These are phyloP conservation scores for Scleroderma citrinum DNA, from an alignment of 768 basidiomycete species.

Conservation along the genomic window DNA sequence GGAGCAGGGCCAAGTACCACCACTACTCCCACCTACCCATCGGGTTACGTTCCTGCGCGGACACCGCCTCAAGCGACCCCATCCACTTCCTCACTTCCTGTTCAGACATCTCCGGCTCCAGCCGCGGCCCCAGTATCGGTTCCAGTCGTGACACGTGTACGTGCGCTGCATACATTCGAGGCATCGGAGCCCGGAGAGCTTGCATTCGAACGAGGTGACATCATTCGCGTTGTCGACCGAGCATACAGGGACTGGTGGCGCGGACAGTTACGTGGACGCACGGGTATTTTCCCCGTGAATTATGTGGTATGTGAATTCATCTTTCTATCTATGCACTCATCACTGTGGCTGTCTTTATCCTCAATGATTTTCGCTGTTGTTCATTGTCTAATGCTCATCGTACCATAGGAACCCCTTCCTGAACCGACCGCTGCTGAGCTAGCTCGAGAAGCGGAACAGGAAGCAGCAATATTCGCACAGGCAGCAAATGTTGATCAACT, in stretches of 20 bases:
- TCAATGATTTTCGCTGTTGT: not conserved
- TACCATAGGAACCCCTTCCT: slow-evolving; percentile 68
- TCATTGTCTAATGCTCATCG: not conserved
- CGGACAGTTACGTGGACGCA: slow-evolving; percentile 83
- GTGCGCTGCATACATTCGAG: slow-evolving; percentile 84
- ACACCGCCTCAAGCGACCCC: slow-evolving; percentile 35
- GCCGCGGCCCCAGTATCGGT: slow-evolving; percentile 9
- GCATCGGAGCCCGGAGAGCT: slow-evolving; percentile 87
- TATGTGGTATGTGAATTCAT: slow-evolving; percentile 65
- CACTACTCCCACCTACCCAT: slow-evolving; percentile 36
- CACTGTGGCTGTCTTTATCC: too few relatives aligned
- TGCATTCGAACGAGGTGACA: slow-evolving; percentile 85
- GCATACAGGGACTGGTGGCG: slow-evolving; percentile 98
- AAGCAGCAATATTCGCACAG: slow-evolving; percentile 83
- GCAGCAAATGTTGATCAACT: slow-evolving; percentile 81
- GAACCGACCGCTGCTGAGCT: slow-evolving; percentile 76
- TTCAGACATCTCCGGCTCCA: slow-evolving; percentile 13
- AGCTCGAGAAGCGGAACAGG: slow-evolving; percentile 77
- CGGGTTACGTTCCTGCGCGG: slow-evolving; percentile 55
- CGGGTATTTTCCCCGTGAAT: slow-evolving; percentile 95
- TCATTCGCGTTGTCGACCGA: slow-evolving; percentile 92
- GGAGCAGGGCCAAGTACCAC: slow-evolving; percentile 21
- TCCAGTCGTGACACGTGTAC: slow-evolving; percentile 70
- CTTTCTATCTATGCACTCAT: not conserved
- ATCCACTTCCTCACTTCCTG: slow-evolving; percentile 23